These are phyloP conservation scores for Phytophthora pistaciae DNA, from an alignment of 352 stramenopile genomes.

Conservation along the genomic window DNA sequence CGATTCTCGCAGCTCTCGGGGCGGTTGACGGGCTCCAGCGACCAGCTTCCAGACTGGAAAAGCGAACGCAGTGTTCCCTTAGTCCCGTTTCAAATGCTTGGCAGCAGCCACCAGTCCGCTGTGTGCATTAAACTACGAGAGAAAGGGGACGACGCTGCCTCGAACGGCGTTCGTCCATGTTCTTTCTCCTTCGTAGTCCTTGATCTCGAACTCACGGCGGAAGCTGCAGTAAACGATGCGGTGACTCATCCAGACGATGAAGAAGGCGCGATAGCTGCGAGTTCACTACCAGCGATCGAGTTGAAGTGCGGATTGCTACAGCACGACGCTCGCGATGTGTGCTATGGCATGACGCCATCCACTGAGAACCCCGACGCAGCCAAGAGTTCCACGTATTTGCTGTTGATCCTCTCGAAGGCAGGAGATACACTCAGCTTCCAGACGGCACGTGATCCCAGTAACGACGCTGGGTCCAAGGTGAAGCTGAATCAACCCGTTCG, in stretches of 20 bases:
- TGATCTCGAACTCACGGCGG: constrained; percentile 36
- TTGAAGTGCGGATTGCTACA: constrained; percentile 34
- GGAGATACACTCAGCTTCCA: constrained; percentile 67
- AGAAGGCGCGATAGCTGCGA: constrained; percentile 6
- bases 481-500: constrained; percentile 48
- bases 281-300: constrained; percentile 34
- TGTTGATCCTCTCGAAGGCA: constrained; percentile 62
- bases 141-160: constrained; percentile 24
- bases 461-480: constrained; percentile 35
- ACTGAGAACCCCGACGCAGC: constrained; percentile 17
- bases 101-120: constrained; percentile 49
- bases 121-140: constrained; percentile 66
- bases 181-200: constrained; percentile 58
- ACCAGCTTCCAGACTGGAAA: constrained; percentile 70
- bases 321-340: constrained; percentile 69
- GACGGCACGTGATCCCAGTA: constrained; percentile 45
- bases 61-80: constrained; percentile 61
- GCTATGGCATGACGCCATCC: constrained; percentile 45
- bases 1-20: constrained; percentile 60
- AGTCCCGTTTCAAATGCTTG: constrained; percentile 55
- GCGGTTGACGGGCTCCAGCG: constrained; percentile 28
- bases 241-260: constrained; percentile 37
- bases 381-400: constrained; percentile 34
- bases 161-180: constrained; percentile 7
- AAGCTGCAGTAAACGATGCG: constrained; percentile 19